Evolutionary conservation across 768 basidiomycete species (phyloP), one percentile per base, ranked within the genome.

Genomic region (Leccinellum albellum): DNA sequence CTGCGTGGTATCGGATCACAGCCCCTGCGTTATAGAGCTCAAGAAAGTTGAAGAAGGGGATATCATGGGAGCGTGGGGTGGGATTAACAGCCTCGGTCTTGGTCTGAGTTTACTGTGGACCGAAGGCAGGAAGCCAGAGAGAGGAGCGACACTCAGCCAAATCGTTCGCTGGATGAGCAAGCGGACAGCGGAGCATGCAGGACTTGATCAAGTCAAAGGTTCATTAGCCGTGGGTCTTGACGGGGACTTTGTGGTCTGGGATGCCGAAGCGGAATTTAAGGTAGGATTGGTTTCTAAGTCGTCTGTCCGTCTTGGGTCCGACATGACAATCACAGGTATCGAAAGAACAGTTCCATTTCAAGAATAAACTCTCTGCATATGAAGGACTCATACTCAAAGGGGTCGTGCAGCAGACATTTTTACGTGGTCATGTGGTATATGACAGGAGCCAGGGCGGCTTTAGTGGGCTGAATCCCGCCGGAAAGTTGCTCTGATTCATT

Each of bases 1-100:
- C 73, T 94, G 82, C 66, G 86, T 98, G 53, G 94, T 98, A 7
- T 96, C 94, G 53, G 96, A 99, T 74, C 96, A 99, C 69, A 94
- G 91, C 61, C 95, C 95, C 15, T 98, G 95, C 71, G 79, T 89
- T 13, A 75, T 82, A 23, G 84, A 86, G 63, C 75, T 99, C 57
- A 99, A 98, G 77, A 82, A 81, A 58, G 70, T 86, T 33, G 86
- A 87, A 28, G 79, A 82, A 44, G 91, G 94, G 1, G 82, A 94
- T 66, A 79, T 98, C 59, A 90, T 97, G 87, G 71, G 76, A 21
- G 91, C 95, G 0, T 98, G 96, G 96, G 96, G 96, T 42, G 96
- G 96, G 0, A 91, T 99, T 61, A 89, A 88, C 59, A 87, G 91
- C 5, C 79, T 99, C 23, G 96, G 96, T 3, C 77, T 98, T 17